Conservation (phyloP, 768 basidiomycete genomes). For the Xerocomus potaroensis region DNA sequence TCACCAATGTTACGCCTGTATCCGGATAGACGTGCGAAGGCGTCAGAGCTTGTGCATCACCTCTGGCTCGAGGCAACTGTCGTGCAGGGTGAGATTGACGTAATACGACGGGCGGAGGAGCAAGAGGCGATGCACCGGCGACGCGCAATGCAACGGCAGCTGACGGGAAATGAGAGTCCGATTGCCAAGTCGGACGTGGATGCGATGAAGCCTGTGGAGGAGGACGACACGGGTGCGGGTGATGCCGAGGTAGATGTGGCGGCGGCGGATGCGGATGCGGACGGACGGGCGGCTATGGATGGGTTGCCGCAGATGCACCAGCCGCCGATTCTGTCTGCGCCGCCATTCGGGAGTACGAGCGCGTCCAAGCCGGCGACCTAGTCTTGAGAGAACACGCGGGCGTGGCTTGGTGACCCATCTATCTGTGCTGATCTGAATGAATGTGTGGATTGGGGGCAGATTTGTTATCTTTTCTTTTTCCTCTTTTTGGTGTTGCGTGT, state of each 20-base stretch:
- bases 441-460: too few species aligned
- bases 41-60: conserved; percentile 81
- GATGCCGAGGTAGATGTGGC: too few species aligned
- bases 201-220: conserved; percentile 78
- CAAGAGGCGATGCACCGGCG: conserved; percentile 36
- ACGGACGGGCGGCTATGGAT: conserved; percentile 6
- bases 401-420: too few species aligned
- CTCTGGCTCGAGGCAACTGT: conserved; percentile 81
- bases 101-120: conserved; percentile 62
- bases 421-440: too few species aligned
- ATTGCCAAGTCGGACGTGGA: conserved; percentile 36
- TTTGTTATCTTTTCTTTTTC: too few species aligned
- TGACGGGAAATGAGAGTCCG: conserved; percentile 3
- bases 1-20: conserved; percentile 87
- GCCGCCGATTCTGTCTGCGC: conserved; percentile 32
- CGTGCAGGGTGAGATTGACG: conserved; percentile 88
- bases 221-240: conserved; percentile 30
- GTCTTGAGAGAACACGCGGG: too few species aligned
- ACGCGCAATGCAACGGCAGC: conserved; percentile 9
- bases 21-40: conserved; percentile 85
- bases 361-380: conserved; percentile 14
- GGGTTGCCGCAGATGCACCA: conserved; percentile 17
- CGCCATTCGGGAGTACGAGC: conserved; percentile 18
- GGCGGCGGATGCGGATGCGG: too few species aligned
- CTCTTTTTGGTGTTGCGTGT: too few species aligned